Base-by-base conservation (phyloP, 2,329 filamentous ascomycete genomes). In the Bimuria novae-zelandiae region DNA sequence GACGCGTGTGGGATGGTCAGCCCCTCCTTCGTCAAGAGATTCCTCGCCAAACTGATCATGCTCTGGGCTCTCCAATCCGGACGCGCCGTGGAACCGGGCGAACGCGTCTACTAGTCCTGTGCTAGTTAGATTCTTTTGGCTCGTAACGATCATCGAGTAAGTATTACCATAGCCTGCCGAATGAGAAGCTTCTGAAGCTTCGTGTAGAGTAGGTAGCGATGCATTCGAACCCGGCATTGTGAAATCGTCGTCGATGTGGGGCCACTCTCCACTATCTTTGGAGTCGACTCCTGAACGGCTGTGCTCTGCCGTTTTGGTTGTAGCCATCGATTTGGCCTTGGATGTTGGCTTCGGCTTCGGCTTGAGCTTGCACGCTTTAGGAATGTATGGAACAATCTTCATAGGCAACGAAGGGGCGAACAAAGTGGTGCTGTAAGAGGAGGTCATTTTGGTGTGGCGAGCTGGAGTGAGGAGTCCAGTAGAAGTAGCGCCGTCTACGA, bases 111-210 rank as follows among this genome's bases (percentile, higher is more conserved):
- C 25, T 41, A 50, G 14, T 25, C 27, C 19, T 57, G 25, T 51
- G 16, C 52, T 51, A 51, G 54, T 49, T 51, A 19, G 40, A 14
- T 54, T 56, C 51, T 56, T 44, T 56, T 56, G 22, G 50, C 53
- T 54, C 50, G 39, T 55, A 57, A 52, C 17, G 12, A 53, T 43
- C 30, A 55, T 29, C 42, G 30, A 39, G 55, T 33, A 29, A 25
- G 39, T 57, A 52, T 23, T 57, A 57, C 55, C 27, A 52, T 49
- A 40, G 14, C 19, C 37, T 57, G 51, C 22, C 16, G 30, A 55
- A 52, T 21, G 3, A 37, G 48, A 57, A 57, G 55, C 32, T 25
- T 47, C 44, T 52, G 23, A 16, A 47, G 37, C 40, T 49, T 25
- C 14, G 36, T 39, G 17, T 19, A 27, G 49, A 51, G 39, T 25